These are phyloP conservation scores for Evernia prunastri DNA, from an alignment of 495 filamentous ascomycete species.

Conservation along the genomic window DNA sequence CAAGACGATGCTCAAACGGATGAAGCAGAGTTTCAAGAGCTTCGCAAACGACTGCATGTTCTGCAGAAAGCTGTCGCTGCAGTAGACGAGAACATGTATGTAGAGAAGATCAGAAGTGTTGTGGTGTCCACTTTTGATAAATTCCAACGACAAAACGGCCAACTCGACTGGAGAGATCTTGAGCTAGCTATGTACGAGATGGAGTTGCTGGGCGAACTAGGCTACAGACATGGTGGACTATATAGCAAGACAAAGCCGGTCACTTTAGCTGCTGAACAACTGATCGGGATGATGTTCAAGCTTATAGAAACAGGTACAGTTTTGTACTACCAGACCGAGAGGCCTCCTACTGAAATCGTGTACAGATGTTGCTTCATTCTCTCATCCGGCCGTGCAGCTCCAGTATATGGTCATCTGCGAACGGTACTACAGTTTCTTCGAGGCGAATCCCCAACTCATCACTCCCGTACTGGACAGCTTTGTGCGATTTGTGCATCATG, in stretches of 20 bases:
- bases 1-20: slow-evolving; percentile 91
- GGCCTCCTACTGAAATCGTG: slow-evolving; percentile 22
- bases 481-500: slow-evolving; percentile 79
- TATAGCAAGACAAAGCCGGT: slow-evolving; percentile 75
- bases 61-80: slow-evolving; percentile 85
- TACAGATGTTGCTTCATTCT: slow-evolving; percentile 72
- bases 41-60: slow-evolving; percentile 78
- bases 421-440: slow-evolving; percentile 89
- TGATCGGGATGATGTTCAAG: slow-evolving; percentile 84
- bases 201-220: slow-evolving; percentile 91
- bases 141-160: slow-evolving; percentile 59
- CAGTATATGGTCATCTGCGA: slow-evolving; percentile 99
- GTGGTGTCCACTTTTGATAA: slow-evolving; percentile 76
- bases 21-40: slow-evolving; percentile 96
- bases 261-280: slow-evolving; percentile 62
- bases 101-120: slow-evolving; percentile 74
- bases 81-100: slow-evolving; percentile 77
- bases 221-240: slow-evolving; percentile 73
- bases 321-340: slow-evolving; percentile 1
- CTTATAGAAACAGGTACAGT: slow-evolving; percentile 85
- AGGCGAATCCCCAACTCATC: slow-evolving; percentile 68
- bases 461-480: slow-evolving; percentile 87
- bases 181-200: slow-evolving; percentile 96
- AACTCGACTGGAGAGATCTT: slow-evolving; percentile 89
- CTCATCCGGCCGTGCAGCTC: slow-evolving; percentile 84